These are phyloP conservation scores for Pascua sp. DNA, from an alignment of 1,284 basidiomycete genomes.

Conservation along the genomic window DNA sequence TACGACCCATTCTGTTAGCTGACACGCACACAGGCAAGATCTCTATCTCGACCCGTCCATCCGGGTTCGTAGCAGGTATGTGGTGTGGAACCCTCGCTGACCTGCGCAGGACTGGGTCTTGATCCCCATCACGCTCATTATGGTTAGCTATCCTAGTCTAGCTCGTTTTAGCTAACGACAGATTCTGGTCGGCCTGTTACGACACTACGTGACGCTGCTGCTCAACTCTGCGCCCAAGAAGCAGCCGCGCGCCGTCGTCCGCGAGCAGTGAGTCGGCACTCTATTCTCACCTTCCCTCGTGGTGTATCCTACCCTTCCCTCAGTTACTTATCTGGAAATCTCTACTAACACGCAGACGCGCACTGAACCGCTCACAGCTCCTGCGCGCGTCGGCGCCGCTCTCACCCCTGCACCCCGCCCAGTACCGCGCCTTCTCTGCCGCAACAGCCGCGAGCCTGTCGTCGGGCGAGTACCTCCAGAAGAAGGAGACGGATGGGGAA, in stretches of 20 bases:
- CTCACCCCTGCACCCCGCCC: conserved; percentile 71
- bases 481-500: conserved; percentile 58
- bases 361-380: conserved; percentile 74
- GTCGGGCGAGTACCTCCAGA: conserved; percentile 76
- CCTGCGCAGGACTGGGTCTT: conserved; percentile 61
- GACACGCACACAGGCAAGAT: conserved; percentile 29
- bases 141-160: conserved; percentile 59
- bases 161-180: conserved; percentile 53
- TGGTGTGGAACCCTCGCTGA: conserved; percentile 10
- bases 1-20: neutral
- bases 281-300: neutral
- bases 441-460: conserved; percentile 67
- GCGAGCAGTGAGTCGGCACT: conserved; percentile 78
- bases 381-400: conserved; percentile 73
- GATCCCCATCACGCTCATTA: conserved; percentile 95
- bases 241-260: conserved; percentile 68
- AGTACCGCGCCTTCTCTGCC: conserved; percentile 71
- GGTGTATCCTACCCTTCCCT: conserved; percentile 1
- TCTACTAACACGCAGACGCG: conserved; percentile 59
- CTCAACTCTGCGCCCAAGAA: conserved; percentile 84
- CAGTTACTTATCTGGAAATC: neutral
- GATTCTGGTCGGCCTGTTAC: conserved; percentile 77
- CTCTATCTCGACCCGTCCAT: conserved; percentile 91
- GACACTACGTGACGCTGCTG: conserved; percentile 87
- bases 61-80: conserved; percentile 55